A percentile compares a stretch with the other conserved stretches of the same genome.
phyloP scores from a whole-genome alignment of 352 stramenopile genomes.

The Pythium biforme region DNA sequence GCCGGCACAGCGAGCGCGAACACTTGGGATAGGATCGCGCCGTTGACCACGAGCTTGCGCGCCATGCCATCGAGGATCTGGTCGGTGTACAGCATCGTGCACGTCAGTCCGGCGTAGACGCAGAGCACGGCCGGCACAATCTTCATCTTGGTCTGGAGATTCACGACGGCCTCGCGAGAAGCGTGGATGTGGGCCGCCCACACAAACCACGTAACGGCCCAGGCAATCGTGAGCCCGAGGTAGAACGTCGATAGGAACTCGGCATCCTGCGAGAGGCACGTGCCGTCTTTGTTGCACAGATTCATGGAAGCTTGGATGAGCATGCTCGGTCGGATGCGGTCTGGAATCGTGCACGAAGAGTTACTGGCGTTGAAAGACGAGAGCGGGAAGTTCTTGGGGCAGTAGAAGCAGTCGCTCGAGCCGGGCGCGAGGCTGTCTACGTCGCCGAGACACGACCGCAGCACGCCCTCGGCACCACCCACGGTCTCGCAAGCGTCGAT shows the following conservation, averaged over 20 bases:
- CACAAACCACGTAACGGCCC: conserved; percentile 35
- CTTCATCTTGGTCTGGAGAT: conserved; percentile 58
- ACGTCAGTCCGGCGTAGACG: conserved; percentile 33
- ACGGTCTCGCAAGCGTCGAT: conserved; percentile 60
- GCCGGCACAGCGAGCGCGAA: conserved; percentile 44
- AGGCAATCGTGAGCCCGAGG: conserved; percentile 34
- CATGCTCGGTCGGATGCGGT: conserved; percentile 31
- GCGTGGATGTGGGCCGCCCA: conserved; percentile 54
- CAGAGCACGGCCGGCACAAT: conserved; percentile 40
- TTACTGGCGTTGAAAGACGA: not conserved
- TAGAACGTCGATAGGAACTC: conserved; percentile 34
- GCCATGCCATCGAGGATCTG: conserved; percentile 34
- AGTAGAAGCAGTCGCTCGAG: conserved; percentile 42
- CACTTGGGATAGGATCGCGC: conserved; percentile 38
- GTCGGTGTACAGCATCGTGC: conserved; percentile 34
- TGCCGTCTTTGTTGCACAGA: conserved; percentile 39
- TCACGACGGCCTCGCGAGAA: conserved; percentile 40
- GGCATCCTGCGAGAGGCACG: conserved; percentile 34
- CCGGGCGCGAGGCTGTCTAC: conserved; percentile 10
- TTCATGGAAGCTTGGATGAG: conserved; percentile 49
- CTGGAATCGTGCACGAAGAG: conserved; percentile 25
- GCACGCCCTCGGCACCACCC: conserved; percentile 36
- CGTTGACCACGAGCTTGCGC: conserved; percentile 37
- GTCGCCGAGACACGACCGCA: conserved; percentile 46
- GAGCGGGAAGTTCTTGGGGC: conserved; percentile 33